A percentile compares a stretch with the other conserved stretches of the same genome.
Evolutionary conservation across 1,284 basidiomycete species (phyloP).

Genomic region (Pascua guehoae): DNA sequence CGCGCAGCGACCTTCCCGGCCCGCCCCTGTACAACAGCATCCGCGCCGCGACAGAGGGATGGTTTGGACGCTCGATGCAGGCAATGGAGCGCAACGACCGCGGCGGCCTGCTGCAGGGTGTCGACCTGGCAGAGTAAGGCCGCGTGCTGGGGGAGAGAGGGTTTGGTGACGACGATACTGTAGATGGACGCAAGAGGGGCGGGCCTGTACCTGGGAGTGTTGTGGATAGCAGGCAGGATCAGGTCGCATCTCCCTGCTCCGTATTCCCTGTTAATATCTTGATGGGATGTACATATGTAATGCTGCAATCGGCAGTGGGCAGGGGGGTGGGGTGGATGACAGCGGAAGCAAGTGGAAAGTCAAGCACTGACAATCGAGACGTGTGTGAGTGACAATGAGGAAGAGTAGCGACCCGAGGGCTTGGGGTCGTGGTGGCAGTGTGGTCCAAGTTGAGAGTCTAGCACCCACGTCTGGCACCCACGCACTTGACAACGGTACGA

Average conservation of each 20-base stretch:
- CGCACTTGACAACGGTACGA: too few relatives aligned
- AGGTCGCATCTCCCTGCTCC: neutral
- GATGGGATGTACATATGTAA: neutral
- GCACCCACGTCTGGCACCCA: too few relatives aligned
- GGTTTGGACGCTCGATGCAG: slow-evolving; percentile 36
- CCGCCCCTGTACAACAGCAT: slow-evolving; percentile 32
- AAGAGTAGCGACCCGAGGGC: too few relatives aligned
- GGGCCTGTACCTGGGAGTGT: too few relatives aligned
- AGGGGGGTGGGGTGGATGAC: too few relatives aligned
- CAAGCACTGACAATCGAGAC: too few relatives aligned
- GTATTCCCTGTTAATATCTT: neutral
- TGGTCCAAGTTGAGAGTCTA: too few relatives aligned
- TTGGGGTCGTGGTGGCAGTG: too few relatives aligned
- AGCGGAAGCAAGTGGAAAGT: too few relatives aligned
- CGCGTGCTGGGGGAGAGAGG: neutral
- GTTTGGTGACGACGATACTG: neutral
- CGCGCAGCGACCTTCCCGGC: slow-evolving; percentile 17
- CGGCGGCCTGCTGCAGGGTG: slow-evolving; percentile 22
- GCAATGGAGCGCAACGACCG: slow-evolving; percentile 32
- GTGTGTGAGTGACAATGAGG: too few relatives aligned
- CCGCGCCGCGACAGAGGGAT: slow-evolving; percentile 39
- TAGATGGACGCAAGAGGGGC: too few relatives aligned
- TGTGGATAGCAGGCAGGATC: too few relatives aligned
- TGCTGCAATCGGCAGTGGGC: neutral
- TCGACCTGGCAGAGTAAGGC: slow-evolving; percentile 15